Base-by-base conservation (phyloP, 768 basidiomycete genomes). In the Holtermanniella nyarrowii region DNA sequence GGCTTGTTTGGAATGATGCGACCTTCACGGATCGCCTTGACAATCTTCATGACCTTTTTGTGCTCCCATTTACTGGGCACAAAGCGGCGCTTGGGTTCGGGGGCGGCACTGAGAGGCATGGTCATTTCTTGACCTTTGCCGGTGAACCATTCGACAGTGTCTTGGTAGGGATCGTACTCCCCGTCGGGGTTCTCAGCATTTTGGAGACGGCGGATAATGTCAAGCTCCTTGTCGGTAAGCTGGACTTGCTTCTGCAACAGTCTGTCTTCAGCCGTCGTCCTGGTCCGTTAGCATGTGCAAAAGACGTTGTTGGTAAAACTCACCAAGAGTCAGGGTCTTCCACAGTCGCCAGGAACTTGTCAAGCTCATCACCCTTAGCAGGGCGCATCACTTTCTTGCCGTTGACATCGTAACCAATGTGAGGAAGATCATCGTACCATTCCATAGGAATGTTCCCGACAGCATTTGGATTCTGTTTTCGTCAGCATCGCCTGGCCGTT, bases 341-440 rank as follows among this genome's bases (percentile, higher is more conserved):
- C 10, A 91, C 84, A 1, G 89, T 93, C 49, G 83, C 77, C 53
- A 99, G 74, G 76, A 99, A 99, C 72, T 87, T 95, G 76, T 99
- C 95, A 48, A 99, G 75, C 71, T 97, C 95, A 66, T 99, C 95
- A 42, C 90, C 90, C 61, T 84, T 82, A 41, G 89, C 93, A 12
- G 95, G 91, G 48, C 89, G 84, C 57, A 97, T 78, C 44, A 99
- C 83, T 69, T 84, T 84, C 74, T 88, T 93, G 49, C 95, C 95
- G 69, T 90, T 81, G 61, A 97, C 82, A 71, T 89, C 81, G 74
- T 99, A 99, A 43, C 95, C 95, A 66, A 99, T 80, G 73, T 99
- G 95, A n/a, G 95, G 95, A 60, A 99, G 76, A 76, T 97, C 91
- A 69, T 97, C 95, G 71, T 99, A 99, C 90, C 93, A 99, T 65